Percentiles rank a stretch among this genome's conserved stretches.
phyloP scores from a whole-genome alignment of 1,284 basidiomycete species.

The Anthracocystis panici-leucophaei region DNA sequence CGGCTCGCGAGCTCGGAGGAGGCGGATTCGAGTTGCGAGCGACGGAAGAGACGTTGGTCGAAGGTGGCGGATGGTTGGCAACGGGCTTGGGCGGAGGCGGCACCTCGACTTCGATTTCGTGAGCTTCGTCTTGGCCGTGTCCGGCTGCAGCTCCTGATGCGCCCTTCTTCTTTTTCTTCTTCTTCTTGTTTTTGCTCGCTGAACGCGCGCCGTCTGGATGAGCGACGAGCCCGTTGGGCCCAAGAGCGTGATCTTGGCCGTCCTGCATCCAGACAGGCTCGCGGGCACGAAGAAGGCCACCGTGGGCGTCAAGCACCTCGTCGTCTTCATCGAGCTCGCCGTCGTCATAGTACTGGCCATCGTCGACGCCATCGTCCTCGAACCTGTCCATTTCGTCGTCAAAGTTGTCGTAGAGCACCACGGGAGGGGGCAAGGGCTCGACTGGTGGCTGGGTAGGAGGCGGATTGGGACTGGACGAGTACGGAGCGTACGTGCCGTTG shows the following conservation, averaged over 20 bases:
- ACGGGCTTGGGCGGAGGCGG: conserved; percentile 67
- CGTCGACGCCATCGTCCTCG: conserved; percentile 62
- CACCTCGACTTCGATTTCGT: conserved; percentile 68
- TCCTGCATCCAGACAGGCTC: conserved; percentile 50
- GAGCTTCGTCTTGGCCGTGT: conserved; percentile 61
- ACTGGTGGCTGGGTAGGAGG: conserved; percentile 60
- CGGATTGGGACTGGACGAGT: conserved; percentile 54
- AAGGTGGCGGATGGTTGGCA: conserved; percentile 61
- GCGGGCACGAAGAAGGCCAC: conserved; percentile 35
- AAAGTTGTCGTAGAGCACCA: conserved; percentile 66
- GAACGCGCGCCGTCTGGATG: conserved; percentile 33
- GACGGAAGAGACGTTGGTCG: conserved; percentile 69
- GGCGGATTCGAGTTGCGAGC: conserved; percentile 63
- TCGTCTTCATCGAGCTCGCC: conserved; percentile 63
- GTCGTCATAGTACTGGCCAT: conserved; percentile 64
- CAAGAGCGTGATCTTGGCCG: conserved; percentile 27
- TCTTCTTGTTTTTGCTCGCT: conserved; percentile 71
- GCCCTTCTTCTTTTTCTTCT: conserved; percentile 72
- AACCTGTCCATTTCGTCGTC: conserved; percentile 61
- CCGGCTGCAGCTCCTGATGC: conserved; percentile 67
- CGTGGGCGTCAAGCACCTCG: conserved; percentile 39
- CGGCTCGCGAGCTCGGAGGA: conserved; percentile 76
- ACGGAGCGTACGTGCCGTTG: conserved; percentile 53
- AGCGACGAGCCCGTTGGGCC: conserved; percentile 23
- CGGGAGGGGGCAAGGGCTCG: conserved; percentile 59